Conservation (phyloP, 805 yeast genomes). For the Saccharomycopsis sp. region DNA sequence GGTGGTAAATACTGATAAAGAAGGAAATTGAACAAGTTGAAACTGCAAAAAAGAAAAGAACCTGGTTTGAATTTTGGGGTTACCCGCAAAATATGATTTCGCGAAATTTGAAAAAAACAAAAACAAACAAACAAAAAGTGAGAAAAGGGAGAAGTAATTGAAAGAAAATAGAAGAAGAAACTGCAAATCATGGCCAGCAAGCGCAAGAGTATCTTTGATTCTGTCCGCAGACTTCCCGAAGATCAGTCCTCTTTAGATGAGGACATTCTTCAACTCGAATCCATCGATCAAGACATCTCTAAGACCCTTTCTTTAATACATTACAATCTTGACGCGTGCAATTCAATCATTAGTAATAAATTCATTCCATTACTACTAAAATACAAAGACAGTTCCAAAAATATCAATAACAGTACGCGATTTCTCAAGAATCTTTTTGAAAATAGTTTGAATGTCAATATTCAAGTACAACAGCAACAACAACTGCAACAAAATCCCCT, state of each 20-base stretch:
- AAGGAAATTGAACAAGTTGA: too few species aligned
- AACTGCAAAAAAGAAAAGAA: too few species aligned
- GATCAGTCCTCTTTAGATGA: constrained; percentile 8
- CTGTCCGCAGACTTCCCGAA: too few species aligned
- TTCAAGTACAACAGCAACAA: constrained; percentile 16
- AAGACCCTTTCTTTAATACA: constrained; percentile 16
- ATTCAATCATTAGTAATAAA: constrained; percentile 5
- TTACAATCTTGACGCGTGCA: constrained; percentile 15
- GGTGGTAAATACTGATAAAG: not conserved
- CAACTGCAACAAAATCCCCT: too few species aligned
- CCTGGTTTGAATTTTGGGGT: too few species aligned
- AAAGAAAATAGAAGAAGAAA: not conserved
- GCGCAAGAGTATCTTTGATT: constrained; percentile 18
- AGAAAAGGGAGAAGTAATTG: not conserved
- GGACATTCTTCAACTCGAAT: constrained; percentile 15
- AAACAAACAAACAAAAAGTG: too few species aligned
- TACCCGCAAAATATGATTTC: too few species aligned
- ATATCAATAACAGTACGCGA: constrained; percentile 16
- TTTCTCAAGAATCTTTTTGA: constrained; percentile 17
- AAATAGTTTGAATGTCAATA: constrained; percentile 17
- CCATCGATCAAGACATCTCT: constrained; percentile 16
- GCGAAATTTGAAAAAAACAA: too few species aligned
- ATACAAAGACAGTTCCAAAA: constrained; percentile 7
- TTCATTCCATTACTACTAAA: constrained; percentile 13
- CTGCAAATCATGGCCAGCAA: constrained; percentile 1